Conservation (phyloP, 331 rosid genomes). For the Phaseolus coccineus region DNA sequence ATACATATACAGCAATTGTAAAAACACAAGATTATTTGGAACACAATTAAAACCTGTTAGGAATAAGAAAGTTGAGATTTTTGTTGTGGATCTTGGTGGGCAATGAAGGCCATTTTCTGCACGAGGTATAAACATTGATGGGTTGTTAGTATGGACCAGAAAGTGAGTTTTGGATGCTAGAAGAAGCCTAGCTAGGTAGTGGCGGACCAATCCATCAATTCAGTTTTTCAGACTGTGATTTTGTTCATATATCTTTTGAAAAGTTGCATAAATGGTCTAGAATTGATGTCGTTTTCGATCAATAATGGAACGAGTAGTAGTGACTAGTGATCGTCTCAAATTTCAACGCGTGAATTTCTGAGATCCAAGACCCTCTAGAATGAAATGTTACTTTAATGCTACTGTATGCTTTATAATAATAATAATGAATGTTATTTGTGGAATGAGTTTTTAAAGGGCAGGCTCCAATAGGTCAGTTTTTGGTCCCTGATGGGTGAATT, state of each 20-base stretch:
- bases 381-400: conserved; percentile 3
- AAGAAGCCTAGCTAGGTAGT: not conserved
- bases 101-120: not conserved
- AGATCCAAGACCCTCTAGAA: conserved; percentile 29
- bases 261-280: conserved; percentile 26
- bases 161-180: conserved; percentile 9
- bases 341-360: conserved; percentile 17
- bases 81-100: not conserved
- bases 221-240: conserved; percentile 6
- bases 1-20: too few species aligned
- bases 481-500: conserved; percentile 34
- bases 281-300: conserved; percentile 43
- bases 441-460: conserved; percentile 13
- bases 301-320: conserved; percentile 6
- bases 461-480: not conserved
- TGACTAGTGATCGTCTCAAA: conserved; percentile 1
- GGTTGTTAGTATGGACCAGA: not conserved
- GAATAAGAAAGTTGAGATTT: not conserved
- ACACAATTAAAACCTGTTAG: not conserved
- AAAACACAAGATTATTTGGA: conserved; percentile 18
- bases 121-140: not conserved
- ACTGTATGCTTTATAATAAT: not conserved
- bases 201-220: conserved; percentile 29
- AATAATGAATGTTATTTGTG: too few species aligned
- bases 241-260: conserved; percentile 1